Base-by-base conservation (phyloP, 2,329 filamentous ascomycete species). In the Hypocrella siamensis region DNA sequence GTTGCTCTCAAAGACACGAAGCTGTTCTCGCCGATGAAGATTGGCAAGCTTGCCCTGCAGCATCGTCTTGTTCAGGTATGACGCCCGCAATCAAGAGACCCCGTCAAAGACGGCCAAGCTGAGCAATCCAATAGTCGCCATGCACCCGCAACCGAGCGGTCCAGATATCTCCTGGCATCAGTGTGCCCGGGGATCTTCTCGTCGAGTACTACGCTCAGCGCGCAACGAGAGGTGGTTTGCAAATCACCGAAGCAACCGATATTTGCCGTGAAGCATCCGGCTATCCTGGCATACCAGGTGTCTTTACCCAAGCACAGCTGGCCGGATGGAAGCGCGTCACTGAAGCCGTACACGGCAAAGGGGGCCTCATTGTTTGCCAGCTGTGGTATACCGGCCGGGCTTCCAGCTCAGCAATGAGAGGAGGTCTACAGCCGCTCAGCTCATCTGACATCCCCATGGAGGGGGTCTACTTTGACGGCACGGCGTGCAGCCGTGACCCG, bases 361-460 rank as follows among this genome's bases (percentile, higher is more conserved):
- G 70, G 26, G 62, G 60, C 25, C 67, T 60, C 43, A 70, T 77
- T 37, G 78, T 65, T 48, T 47, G 63, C n/a, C 76, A 80, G 48
- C 56, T 80, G 1, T 79, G 56, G 56, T 48, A 51, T 10, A 50
- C 57, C 0, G 58, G 58, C 0, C 56, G 58, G 0, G 46, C 46
- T 16, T 57, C 55, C 4, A 38, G 65, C 42, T 38, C 49, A 0
- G 52, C 54, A 1, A 35, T 52, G 21, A 51, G 53, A 1, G 60
- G 57, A 3, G 25, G 25, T 7, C 25, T n/a, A 14, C n/a, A 7
- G 6, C 25, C 25, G n/a, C 10, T 26, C 11, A n/a, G 11, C 3
- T 26, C 25, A 14, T 11, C 11, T 3, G 25, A 26, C 9, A 7
- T 14, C 11, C 25, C 25, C 3, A 26, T 26, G 25, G 15, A 14